Percentiles rank a stretch among this genome's conserved stretches.
These are phyloP conservation scores for Rhizophlyctis rosea DNA, from an alignment of 192 early-diverging fungal genomes.

Conservation along the genomic window DNA sequence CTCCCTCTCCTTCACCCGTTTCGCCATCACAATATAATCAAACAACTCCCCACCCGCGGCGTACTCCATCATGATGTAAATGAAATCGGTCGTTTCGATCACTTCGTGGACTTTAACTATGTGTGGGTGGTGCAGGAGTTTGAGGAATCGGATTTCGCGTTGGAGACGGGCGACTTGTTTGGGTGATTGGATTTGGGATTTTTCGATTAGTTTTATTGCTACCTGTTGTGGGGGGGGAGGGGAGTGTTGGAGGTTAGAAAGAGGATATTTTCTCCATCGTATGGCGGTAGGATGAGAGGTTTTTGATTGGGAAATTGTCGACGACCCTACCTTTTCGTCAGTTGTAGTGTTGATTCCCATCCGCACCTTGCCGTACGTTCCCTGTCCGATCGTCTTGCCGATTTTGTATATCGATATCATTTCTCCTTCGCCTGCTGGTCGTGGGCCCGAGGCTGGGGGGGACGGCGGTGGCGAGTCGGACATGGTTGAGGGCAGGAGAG, in stretches of 20 bases:
- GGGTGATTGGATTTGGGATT: conserved; percentile 40
- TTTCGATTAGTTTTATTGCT: conserved; percentile 43
- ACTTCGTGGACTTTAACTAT: conserved; percentile 51
- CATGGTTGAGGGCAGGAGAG: neutral
- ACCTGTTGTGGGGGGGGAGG: conserved; percentile 17
- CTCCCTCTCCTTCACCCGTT: conserved; percentile 68
- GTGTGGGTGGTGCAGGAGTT: conserved; percentile 53
- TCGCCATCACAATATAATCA: conserved; percentile 59
- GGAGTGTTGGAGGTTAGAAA: neutral
- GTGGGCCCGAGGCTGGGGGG: neutral
- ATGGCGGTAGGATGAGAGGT: neutral
- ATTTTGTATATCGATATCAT: conserved; percentile 38
- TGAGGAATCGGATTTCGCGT: conserved; percentile 55
- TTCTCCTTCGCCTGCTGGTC: neutral
- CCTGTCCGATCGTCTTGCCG: conserved; percentile 52
- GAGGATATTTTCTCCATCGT: neutral
- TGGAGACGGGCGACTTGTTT: conserved; percentile 70
- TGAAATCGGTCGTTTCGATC: conserved; percentile 44
- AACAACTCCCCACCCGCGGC: conserved; percentile 69
- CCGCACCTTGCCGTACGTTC: conserved; percentile 56
- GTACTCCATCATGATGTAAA: conserved; percentile 66
- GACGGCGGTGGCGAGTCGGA: neutral
- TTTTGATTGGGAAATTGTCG: neutral
- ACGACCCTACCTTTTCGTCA: conserved; percentile 31
- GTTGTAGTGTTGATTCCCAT: conserved; percentile 40